Evolutionary conservation across 202 grass and related monocot species (phyloP).

Genomic region (Hordeum pubiflorum): DNA sequence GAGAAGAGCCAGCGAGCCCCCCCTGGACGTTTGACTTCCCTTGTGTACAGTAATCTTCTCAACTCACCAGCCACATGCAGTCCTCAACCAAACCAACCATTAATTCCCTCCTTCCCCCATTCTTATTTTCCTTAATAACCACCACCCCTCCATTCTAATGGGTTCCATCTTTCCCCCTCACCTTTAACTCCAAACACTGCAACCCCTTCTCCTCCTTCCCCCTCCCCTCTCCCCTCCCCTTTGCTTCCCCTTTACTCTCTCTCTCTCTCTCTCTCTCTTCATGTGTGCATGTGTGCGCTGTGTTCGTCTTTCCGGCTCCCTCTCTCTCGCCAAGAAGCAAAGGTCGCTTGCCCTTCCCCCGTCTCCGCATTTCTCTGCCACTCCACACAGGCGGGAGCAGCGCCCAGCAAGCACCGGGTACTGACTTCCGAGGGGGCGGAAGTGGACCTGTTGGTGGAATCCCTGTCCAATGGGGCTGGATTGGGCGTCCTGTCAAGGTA

Average conservation of each 20-base stretch:
- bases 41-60: neutral
- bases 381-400: constrained; percentile 5
- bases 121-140: constrained; percentile 33
- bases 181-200: constrained; percentile 39
- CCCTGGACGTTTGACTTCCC: constrained; percentile 33
- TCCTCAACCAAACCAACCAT: constrained; percentile 11
- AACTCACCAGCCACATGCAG: constrained; percentile 39
- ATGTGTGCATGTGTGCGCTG: constrained; percentile 34
- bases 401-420: neutral
- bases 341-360: constrained; percentile 19
- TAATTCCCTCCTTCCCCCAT: constrained; percentile 10
- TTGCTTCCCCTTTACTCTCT: constrained; percentile 45
- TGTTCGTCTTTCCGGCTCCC: constrained; percentile 30
- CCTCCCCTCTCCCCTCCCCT: neutral
- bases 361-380: constrained; percentile 22
- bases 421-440: neutral
- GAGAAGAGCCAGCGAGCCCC: constrained; percentile 20
- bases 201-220: neutral
- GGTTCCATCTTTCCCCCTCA: constrained; percentile 25
- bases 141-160: constrained; percentile 23
- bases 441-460: neutral
- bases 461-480: constrained; percentile 27
- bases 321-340: constrained; percentile 28
- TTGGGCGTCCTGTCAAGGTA: constrained; percentile 23
- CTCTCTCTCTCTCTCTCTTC: constrained; percentile 1